Conservation (phyloP, 169 alveolate genomes). For the Eimeria necatrix region DNA sequence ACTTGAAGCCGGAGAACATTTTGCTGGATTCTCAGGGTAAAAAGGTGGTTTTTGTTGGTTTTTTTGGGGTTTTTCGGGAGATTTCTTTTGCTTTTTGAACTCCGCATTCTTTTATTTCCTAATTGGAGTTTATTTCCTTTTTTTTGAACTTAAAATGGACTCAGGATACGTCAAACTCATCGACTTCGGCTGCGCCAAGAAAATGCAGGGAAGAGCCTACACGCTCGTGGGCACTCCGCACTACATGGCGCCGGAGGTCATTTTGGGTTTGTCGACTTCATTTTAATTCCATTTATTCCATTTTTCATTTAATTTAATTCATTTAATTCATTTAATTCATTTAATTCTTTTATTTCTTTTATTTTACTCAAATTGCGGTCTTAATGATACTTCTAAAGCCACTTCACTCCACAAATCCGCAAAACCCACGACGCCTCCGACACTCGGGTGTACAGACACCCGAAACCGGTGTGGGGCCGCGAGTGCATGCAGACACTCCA, state of each 20-base stretch:
- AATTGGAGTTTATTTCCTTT: neutral
- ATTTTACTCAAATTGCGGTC: no score
- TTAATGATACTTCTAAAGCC: no score
- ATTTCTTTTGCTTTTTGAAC: no score
- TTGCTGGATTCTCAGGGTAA: constrained; percentile 95
- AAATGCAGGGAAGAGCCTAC: constrained; percentile 94
- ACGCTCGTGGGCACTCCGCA: constrained; percentile 96
- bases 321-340: neutral
- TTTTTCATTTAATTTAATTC: neutral
- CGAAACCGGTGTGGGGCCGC: neutral
- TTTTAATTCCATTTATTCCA: constrained; percentile 6
- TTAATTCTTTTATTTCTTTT: no score
- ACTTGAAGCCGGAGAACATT: constrained; percentile 98
- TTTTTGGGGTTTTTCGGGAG: no score
- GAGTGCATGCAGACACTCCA: no score
- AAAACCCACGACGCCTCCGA: no score
- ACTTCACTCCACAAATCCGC: no score
- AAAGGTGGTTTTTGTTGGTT: no score
- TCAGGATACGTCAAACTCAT: constrained; percentile 95
- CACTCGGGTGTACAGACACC: no score
- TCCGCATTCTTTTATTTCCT: no score
- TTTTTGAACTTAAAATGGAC: no score
- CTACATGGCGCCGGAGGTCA: constrained; percentile 97
- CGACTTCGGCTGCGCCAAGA: constrained; percentile 98
- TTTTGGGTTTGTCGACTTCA: constrained; percentile 87